phyloP scores from a whole-genome alignment of 257 asterid genomes.

The Thymus mandschuricus region DNA sequence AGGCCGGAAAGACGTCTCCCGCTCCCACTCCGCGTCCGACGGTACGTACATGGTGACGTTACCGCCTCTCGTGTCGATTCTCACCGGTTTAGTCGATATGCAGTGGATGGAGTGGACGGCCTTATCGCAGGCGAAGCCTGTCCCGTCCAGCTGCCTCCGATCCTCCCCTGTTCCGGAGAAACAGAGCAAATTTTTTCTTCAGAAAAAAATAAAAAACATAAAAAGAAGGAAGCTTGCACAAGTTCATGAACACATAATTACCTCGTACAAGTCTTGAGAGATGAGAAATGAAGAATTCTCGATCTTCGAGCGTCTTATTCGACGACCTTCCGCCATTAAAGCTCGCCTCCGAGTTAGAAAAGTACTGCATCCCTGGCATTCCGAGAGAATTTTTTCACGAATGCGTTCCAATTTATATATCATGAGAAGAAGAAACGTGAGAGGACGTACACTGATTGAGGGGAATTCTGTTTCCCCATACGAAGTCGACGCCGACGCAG shows the following conservation, averaged over 20 bases:
- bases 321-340: slow-evolving; percentile 6
- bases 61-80: slow-evolving; percentile 36
- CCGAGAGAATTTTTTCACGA: neutral
- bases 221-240: no score
- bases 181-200: neutral
- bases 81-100: slow-evolving; percentile 40
- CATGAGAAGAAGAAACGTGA: neutral
- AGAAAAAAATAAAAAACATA: no score
- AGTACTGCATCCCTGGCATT: slow-evolving; percentile 45
- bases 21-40: slow-evolving; percentile 17
- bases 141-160: slow-evolving; percentile 40
- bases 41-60: slow-evolving; percentile 45
- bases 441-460: slow-evolving; percentile 40
- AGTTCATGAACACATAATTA: neutral
- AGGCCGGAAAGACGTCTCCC: slow-evolving; percentile 41
- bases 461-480: slow-evolving; percentile 37
- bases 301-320: slow-evolving; percentile 24
- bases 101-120: slow-evolving; percentile 50
- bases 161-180: slow-evolving; percentile 51
- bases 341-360: slow-evolving; percentile 26
- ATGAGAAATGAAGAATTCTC: slow-evolving; percentile 33
- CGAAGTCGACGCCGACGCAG: slow-evolving; percentile 41
- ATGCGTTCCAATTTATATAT: neutral
- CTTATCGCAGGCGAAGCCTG: slow-evolving; percentile 54
- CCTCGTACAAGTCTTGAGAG: slow-evolving; percentile 52